Conservation (phyloP, 441 rosid species). For the Erodium texanum region DNA sequence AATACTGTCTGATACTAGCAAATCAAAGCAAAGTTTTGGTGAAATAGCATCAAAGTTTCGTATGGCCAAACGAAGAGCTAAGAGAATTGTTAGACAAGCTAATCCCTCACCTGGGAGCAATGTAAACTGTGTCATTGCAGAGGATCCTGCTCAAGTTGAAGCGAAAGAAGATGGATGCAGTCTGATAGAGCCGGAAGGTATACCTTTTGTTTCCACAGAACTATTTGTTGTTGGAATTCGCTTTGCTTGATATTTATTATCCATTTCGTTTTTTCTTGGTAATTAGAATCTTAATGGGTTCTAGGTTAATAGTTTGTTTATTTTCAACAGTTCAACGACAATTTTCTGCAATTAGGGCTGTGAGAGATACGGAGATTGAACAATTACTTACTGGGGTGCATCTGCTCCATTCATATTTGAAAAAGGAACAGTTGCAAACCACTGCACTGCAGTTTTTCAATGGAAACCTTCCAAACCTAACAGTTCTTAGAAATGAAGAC, state of each 20-base stretch:
- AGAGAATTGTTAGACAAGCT: neutral
- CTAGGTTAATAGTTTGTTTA: neutral
- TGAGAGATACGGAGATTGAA: conserved; percentile 65
- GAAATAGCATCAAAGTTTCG: neutral
- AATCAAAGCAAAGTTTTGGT: neutral
- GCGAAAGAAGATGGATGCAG: neutral
- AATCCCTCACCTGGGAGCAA: neutral
- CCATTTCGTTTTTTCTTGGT: neutral
- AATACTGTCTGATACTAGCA: neutral
- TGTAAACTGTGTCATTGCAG: neutral
- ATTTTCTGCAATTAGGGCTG: conserved; percentile 56
- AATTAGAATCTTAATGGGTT: neutral
- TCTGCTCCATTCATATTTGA: conserved; percentile 51
- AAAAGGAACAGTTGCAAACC: conserved; percentile 40
- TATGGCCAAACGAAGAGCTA: neutral
- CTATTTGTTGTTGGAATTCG: neutral
- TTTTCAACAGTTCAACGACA: conserved; percentile 45
- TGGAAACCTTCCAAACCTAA: conserved; percentile 50
- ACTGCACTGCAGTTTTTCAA: conserved; percentile 46
- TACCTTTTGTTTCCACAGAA: neutral
- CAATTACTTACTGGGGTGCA: conserved; percentile 44
- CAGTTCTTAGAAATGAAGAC: conserved; percentile 30
- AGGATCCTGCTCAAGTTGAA: neutral
- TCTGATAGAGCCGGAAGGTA: neutral
- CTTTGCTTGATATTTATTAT: neutral